A percentile compares a stretch with the other conserved stretches of the same genome.
Evolutionary conservation across 176 grass and related monocot genomes (phyloP).

Genomic region (Oryza coarctata): DNA sequence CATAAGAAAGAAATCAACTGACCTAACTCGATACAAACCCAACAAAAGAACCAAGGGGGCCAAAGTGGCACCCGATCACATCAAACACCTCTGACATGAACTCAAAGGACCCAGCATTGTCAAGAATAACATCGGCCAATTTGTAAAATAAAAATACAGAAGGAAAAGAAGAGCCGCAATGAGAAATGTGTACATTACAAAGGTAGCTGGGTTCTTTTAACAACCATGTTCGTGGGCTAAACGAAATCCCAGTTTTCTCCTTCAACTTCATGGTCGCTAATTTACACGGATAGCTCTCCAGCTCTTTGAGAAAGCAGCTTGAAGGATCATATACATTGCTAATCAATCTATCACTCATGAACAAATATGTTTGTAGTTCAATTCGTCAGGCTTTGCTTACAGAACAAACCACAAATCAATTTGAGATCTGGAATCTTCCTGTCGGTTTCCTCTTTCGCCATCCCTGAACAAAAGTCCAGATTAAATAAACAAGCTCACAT

Average conservation of each 20-base stretch:
- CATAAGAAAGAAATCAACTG: conserved; percentile 25
- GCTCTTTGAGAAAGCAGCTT: conserved; percentile 22
- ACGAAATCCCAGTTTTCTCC: not conserved
- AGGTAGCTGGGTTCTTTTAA: conserved; percentile 27
- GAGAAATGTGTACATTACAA: conserved; percentile 35
- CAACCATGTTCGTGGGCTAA: conserved; percentile 22
- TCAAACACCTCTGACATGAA: conserved; percentile 25
- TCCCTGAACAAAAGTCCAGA: conserved; percentile 47
- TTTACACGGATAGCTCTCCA: conserved; percentile 34
- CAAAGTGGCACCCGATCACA: conserved; percentile 1
- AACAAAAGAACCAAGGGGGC: not conserved
- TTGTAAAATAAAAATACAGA: conserved; percentile 37
- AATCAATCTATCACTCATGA: conserved; percentile 33
- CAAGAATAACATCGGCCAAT: conserved; percentile 36
- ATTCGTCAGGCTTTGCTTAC: conserved; percentile 33
- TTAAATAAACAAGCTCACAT: conserved; percentile 7
- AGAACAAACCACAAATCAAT: conserved; percentile 44
- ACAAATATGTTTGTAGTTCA: conserved; percentile 30
- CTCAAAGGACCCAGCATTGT: conserved; percentile 1
- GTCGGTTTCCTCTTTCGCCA: conserved; percentile 92
- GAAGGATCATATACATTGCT: conserved; percentile 46
- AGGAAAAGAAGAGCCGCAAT: conserved; percentile 17
- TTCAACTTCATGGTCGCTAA: conserved; percentile 35
- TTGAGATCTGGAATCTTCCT: conserved; percentile 80
- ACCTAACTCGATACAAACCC: conserved; percentile 3